These are phyloP conservation scores for Ogataea salicorniae DNA, from an alignment of 805 yeast genomes.

Conservation along the genomic window DNA sequence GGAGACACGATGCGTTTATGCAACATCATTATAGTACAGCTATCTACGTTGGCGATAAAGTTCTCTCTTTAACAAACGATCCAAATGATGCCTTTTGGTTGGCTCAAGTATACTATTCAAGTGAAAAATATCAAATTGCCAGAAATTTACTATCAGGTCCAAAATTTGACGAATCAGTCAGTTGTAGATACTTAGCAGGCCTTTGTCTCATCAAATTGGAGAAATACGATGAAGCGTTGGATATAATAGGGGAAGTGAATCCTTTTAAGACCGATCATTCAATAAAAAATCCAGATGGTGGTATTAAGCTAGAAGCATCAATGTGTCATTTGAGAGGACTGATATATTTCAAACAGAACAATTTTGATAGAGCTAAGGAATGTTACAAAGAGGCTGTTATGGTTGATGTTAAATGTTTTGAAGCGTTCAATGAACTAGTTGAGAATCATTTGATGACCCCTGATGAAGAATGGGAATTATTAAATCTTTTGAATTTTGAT, in stretches of 20 bases:
- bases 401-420: conserved; percentile 88
- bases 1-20: conserved; percentile 92
- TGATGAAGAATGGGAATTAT: conserved; percentile 78
- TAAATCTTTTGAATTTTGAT: conserved; percentile 59
- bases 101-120: conserved; percentile 79
- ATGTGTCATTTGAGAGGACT: conserved; percentile 82
- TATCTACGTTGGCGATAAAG: conserved; percentile 86
- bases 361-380: conserved; percentile 80
- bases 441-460: conserved; percentile 74
- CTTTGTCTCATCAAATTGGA: conserved; percentile 67
- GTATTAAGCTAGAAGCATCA: conserved; percentile 81
- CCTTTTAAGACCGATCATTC: conserved; percentile 48
- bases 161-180: conserved; percentile 54
- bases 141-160: conserved; percentile 58
- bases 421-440: conserved; percentile 80
- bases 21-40: conserved; percentile 91
- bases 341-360: conserved; percentile 75
- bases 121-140: conserved; percentile 76
- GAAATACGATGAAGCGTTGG: conserved; percentile 84
- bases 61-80: conserved; percentile 75
- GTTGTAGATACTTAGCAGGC: conserved; percentile 79
- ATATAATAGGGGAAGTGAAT: conserved; percentile 74
- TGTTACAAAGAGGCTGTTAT: conserved; percentile 80
- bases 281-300: conserved; percentile 61
- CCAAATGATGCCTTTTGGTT: conserved; percentile 96